Base-by-base conservation (phyloP, 1,139 yeast species). In the Magnusiomyces clavatus region DNA sequence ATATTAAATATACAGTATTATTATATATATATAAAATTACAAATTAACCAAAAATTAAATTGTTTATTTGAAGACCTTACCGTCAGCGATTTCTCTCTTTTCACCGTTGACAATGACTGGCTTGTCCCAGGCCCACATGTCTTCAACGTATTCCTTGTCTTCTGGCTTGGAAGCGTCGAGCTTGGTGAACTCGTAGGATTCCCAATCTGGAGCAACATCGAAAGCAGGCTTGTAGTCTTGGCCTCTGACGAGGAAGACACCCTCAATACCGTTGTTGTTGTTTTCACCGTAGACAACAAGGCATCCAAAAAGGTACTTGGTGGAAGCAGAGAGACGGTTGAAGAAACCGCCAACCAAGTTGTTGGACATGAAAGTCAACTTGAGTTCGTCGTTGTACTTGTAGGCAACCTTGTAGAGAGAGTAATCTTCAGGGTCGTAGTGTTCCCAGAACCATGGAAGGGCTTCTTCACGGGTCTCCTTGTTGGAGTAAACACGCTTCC, bases 171-270 rank as follows among this genome's bases (percentile, higher is more conserved):
- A 62, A 54, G 83, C 74, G 68, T 85, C 92, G 64, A 85, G 75
- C 75, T 81, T 78, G 66, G 77, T 70, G 81, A 76, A 83, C 56
- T 69, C 68, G 75, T 82, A 85, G 42, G 90, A 83, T 77, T 92
- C 98, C 96, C 95, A 89, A 77, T 92, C 99, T 74, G 99, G 97
- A 68, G 98, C 99, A 72, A 92, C 97, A 62, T 92, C 86, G 68
- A 92, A 89, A 60, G 96, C 98, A 70, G 97, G 96, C 55, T 62
- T 79, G 69, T 66, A 75, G 60, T 92, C 97, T 74, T 92, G 89
- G 68, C 99, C 99, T 77, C 97, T 87, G 68, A 92, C 83, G 68
- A 92, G 74, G 78, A 92, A 84, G 70, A 85, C 95, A 78, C 96
- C 97, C 64, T 87, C 77, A 71, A 92, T 90, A 78, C 97, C 97